A percentile compares a stretch with the other conserved stretches of the same genome.
phyloP scores from a whole-genome alignment of 1,139 yeast genomes.

The Geotrichum restrictum region DNA sequence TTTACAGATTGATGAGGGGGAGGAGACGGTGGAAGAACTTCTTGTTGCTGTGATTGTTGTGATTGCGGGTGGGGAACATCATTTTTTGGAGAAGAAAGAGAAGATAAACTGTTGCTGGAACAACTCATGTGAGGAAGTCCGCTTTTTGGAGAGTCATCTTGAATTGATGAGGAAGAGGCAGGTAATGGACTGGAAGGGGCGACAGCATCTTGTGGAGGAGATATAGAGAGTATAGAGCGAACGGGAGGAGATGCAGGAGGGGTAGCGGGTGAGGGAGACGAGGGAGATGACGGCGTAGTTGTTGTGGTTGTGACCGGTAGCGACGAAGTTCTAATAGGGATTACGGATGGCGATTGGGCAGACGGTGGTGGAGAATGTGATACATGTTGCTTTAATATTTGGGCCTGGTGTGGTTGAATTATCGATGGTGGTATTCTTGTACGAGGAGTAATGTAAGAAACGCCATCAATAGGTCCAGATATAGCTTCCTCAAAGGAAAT shows the following conservation, averaged over 20 bases:
- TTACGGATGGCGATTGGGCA: conserved; percentile 6
- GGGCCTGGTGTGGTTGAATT: not conserved
- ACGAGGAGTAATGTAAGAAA: conserved; percentile 12
- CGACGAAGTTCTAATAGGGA: conserved; percentile 11
- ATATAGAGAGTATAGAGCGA: not conserved
- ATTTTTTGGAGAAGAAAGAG: not conserved
- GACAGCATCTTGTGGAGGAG: conserved; percentile 6
- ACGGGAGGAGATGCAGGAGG: conserved; percentile 24
- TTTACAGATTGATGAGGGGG: conserved; percentile 1
- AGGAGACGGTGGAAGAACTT: conserved; percentile 13
- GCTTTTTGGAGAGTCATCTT: not conserved
- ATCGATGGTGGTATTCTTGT: not conserved
- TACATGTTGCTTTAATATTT: not conserved
- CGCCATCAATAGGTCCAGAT: conserved; percentile 16
- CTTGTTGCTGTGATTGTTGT: not conserved
- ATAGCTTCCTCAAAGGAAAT: conserved; percentile 12
- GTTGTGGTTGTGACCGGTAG: conserved; percentile 3
- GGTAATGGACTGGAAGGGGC: not conserved
- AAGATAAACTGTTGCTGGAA: not conserved
- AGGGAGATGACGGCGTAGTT: conserved; percentile 14
- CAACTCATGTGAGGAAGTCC: not conserved
- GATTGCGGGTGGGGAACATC: not conserved
- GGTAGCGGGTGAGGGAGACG: conserved; percentile 23
- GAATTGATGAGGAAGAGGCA: not conserved
- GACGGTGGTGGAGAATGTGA: not conserved